Evolutionary conservation across 345 rosid species (phyloP).

Genomic region (Syzygium aromaticum): DNA sequence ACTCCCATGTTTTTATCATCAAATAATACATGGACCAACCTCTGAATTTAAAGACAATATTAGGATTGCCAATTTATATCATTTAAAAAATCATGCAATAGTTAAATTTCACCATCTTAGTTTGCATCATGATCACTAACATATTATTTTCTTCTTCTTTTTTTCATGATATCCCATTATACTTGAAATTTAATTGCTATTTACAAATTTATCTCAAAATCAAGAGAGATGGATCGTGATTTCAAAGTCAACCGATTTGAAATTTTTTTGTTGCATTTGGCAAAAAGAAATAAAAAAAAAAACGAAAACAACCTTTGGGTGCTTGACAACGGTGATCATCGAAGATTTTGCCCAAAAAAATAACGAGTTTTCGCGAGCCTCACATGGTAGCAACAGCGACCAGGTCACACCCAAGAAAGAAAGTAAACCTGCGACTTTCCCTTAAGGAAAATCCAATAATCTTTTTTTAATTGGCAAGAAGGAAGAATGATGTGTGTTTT

Average conservation of each 20-base stretch:
- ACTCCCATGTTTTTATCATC: background rate
- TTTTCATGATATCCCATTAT: background rate
- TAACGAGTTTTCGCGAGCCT: background rate
- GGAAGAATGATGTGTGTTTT: background rate
- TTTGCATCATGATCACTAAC: background rate
- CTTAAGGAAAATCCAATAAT: no score
- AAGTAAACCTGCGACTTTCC: background rate
- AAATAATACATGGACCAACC: background rate
- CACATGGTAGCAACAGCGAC: background rate
- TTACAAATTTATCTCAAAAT: background rate
- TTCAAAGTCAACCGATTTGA: background rate
- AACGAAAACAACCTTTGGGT: background rate
- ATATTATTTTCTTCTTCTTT: background rate
- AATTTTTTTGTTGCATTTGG: background rate
- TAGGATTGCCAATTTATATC: background rate
- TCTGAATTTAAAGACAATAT: background rate
- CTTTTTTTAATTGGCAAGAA: background rate
- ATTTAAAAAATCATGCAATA: background rate
- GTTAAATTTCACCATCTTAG: background rate
- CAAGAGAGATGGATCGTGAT: background rate
- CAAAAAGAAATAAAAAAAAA: background rate
- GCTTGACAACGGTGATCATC: background rate
- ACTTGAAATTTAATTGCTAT: background rate
- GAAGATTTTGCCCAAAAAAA: background rate
- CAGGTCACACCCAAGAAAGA: no score